Conservation (phyloP, 2,329 filamentous ascomycete genomes). For the Fusarium verticillioides region DNA sequence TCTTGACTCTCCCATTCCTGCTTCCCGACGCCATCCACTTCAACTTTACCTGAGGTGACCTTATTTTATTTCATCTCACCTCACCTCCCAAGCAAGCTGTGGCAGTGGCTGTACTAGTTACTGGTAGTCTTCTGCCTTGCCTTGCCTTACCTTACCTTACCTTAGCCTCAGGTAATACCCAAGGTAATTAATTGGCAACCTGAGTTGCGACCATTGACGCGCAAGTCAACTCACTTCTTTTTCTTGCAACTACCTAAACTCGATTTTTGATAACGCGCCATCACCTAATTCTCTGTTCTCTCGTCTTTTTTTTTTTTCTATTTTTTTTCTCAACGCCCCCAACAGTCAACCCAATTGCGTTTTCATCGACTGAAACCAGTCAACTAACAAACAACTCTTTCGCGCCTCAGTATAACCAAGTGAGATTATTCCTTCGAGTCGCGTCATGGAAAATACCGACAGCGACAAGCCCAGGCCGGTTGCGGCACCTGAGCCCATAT, state of each 20-base stretch:
- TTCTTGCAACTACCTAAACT: conserved; percentile 15
- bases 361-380: background rate
- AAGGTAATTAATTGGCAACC: conserved; percentile 29
- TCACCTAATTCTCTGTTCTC: background rate
- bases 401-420: conserved; percentile 14
- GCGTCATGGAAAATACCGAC: conserved; percentile 42
- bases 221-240: conserved; percentile 13
- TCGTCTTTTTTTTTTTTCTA: background rate
- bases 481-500: conserved; percentile 45
- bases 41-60: conserved; percentile 17
- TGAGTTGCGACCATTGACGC: conserved; percentile 35
- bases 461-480: conserved; percentile 42
- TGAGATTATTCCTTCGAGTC: conserved; percentile 18
- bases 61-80: conserved; percentile 6
- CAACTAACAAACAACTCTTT: conserved; percentile 9
- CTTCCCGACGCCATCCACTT: conserved; percentile 30
- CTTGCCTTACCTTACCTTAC: background rate
- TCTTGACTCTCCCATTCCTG: conserved; percentile 43
- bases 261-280: conserved; percentile 20
- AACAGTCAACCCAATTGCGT: background rate
- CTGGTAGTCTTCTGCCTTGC: background rate
- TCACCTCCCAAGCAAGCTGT: conserved; percentile 3
- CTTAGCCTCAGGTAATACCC: conserved; percentile 19
- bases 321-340: background rate
- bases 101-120: conserved; percentile 13